Conservation (phyloP, 768 basidiomycete species). For the Pulveroboletus frians region DNA sequence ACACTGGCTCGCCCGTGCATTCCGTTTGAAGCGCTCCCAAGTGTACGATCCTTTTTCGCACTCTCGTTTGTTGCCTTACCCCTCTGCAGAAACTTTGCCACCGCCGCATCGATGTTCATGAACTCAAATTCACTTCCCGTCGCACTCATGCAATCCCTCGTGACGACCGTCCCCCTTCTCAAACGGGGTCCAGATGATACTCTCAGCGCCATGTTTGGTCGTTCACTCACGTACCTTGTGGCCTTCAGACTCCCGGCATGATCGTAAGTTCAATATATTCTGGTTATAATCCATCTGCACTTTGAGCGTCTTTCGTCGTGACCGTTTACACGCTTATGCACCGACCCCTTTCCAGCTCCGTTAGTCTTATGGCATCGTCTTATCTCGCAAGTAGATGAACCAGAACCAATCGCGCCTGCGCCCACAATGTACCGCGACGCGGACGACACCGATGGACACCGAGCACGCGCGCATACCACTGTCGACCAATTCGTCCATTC, state of each 20-base stretch:
- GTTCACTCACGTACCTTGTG: constrained; percentile 85
- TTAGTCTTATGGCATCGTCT: constrained; percentile 93
- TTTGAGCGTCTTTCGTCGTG: not conserved
- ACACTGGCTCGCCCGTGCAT: constrained; percentile 53
- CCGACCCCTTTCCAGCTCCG: constrained; percentile 50
- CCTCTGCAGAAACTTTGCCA: constrained; percentile 59
- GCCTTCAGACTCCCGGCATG: constrained; percentile 96
- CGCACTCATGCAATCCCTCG: constrained; percentile 88
- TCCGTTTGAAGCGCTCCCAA: constrained; percentile 71
- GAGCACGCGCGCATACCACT: not conserved
- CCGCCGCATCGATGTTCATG: constrained; percentile 85
- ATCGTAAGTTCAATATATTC: constrained; percentile 51
- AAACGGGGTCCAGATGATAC: constrained; percentile 81
- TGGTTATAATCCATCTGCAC: not conserved
- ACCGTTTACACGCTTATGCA: not conserved
- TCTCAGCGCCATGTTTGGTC: constrained; percentile 83
- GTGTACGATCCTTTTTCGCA: constrained; percentile 39
- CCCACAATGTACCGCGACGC: constrained; percentile 8
- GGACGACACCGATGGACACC: not conserved
- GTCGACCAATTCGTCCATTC: constrained; percentile 10
- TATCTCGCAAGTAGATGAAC: constrained; percentile 47
- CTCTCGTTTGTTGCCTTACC: not conserved
- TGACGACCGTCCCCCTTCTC: constrained; percentile 69
- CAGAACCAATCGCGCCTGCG: not conserved
- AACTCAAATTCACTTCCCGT: constrained; percentile 95